Conservation (phyloP, 2,329 filamentous ascomycete species). For the Metarhizium anisopliae region DNA sequence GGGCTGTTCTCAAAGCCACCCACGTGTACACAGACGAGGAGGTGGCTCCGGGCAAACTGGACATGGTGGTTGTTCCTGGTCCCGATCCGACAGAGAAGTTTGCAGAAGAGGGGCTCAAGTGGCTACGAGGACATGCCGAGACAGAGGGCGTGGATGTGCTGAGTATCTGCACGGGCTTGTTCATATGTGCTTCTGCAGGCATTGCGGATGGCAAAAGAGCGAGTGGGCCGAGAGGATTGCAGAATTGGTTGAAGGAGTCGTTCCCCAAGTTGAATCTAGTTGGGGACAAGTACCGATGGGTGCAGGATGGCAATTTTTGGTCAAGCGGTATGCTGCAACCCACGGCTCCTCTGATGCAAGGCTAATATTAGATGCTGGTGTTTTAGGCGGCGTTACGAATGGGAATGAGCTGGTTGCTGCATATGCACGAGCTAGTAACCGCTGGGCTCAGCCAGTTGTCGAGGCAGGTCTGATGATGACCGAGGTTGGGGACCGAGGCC, state of each 20-base stretch:
- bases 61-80: slow-evolving; percentile 41
- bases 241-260: slow-evolving; percentile 27
- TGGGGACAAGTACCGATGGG: slow-evolving; percentile 40
- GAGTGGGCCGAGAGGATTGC: slow-evolving; percentile 37
- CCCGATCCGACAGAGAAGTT: slow-evolving; percentile 31
- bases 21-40: slow-evolving; percentile 34
- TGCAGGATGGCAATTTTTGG: slow-evolving; percentile 45
- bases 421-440: slow-evolving; percentile 34
- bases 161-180: slow-evolving; percentile 42
- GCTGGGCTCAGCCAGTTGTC: slow-evolving; percentile 32
- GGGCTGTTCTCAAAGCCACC: slow-evolving; percentile 28
- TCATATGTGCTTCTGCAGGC: slow-evolving; percentile 38
- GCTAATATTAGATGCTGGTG: background rate
- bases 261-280: slow-evolving; percentile 32
- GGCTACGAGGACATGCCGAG: slow-evolving; percentile 32
- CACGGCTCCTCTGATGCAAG: background rate
- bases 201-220: slow-evolving; percentile 35
- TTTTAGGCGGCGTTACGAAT: slow-evolving; percentile 44
- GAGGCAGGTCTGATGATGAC: slow-evolving; percentile 34
- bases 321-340: slow-evolving; percentile 35
- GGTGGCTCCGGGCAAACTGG: slow-evolving; percentile 40
- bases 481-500: slow-evolving; percentile 39
- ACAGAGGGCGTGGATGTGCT: slow-evolving; percentile 35
- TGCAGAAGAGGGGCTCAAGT: slow-evolving; percentile 27
- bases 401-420: slow-evolving; percentile 47